phyloP scores from a whole-genome alignment of 2,329 filamentous ascomycete genomes.

The Fragosphaeria purpurea region DNA sequence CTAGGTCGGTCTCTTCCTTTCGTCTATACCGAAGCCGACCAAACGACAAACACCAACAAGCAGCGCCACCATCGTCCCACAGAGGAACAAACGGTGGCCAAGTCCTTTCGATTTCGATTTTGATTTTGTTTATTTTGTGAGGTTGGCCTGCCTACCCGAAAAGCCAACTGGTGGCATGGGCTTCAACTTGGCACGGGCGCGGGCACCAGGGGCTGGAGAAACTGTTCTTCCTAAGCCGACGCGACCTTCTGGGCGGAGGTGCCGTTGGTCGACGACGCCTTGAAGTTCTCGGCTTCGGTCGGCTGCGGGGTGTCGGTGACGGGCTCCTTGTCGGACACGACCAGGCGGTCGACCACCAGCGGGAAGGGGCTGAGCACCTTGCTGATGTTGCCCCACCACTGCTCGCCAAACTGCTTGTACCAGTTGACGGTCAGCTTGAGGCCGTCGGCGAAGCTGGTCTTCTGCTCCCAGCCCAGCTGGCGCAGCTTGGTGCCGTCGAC shows the following conservation, averaged over 20 bases:
- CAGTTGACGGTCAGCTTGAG: slow-evolving; percentile 56
- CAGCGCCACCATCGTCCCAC: no score
- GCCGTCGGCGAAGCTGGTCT: slow-evolving; percentile 54
- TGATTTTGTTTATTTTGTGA: no score
- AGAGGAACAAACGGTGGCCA: no score
- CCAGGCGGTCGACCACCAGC: slow-evolving; percentile 43
- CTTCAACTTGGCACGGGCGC: no score
- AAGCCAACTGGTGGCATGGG: no score
- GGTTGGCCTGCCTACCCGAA: no score
- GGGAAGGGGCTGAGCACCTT: slow-evolving; percentile 61
- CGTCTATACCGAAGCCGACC: no score
- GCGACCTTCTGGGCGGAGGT: neutral
- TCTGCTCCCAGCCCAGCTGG: slow-evolving; percentile 59
- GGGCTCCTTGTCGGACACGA: slow-evolving; percentile 41
- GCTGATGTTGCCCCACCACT: slow-evolving; percentile 64
- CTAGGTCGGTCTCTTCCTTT: no score
- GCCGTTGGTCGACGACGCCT: neutral
- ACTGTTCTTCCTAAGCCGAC: neutral
- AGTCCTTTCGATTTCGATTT: no score
- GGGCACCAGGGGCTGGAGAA: no score
- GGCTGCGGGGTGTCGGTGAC: slow-evolving; percentile 22
- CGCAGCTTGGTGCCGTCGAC: slow-evolving; percentile 60
- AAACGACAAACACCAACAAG: no score
- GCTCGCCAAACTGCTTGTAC: slow-evolving; percentile 56
- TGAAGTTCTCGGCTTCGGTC: slow-evolving; percentile 8